Conservation (phyloP, 345 rosid genomes). For the Trapa bicornis region DNA sequence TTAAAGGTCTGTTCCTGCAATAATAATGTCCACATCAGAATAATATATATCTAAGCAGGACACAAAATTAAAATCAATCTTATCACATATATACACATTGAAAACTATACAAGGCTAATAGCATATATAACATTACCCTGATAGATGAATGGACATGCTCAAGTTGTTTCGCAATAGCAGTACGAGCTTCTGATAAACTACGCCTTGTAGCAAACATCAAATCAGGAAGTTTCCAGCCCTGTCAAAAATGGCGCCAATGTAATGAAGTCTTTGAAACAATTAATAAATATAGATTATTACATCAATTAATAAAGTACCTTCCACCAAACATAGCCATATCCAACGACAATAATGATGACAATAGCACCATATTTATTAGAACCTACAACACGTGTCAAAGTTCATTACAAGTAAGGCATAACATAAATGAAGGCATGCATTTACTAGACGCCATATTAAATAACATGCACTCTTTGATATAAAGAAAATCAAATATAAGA, state of each 20-base stretch:
- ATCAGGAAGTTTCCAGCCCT: conserved; percentile 96
- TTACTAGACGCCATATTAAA: too few relatives aligned
- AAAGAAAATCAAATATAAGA: too few relatives aligned
- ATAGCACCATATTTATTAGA: conserved; percentile 33
- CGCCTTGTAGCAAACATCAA: conserved; percentile 91
- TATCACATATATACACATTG: neutral
- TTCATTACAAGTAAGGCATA: neutral
- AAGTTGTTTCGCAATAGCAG: conserved; percentile 57
- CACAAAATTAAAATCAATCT: neutral
- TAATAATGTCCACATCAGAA: neutral
- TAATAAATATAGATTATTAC: neutral
- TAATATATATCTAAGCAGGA: neutral
- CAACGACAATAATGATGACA: conserved; percentile 38
- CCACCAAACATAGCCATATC: conserved; percentile 79
- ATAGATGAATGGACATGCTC: conserved; percentile 63
- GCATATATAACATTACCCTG: conserved; percentile 28
- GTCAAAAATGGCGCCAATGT: neutral
- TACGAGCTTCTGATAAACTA: conserved; percentile 73
- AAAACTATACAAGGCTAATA: neutral
- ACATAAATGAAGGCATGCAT: too few relatives aligned
- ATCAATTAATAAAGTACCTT: conserved; percentile 28
- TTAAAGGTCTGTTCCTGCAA: neutral
- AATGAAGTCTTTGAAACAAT: neutral
- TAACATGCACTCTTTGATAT: too few relatives aligned
- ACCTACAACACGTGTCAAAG: conserved; percentile 25